Conservation (phyloP, 2,329 filamentous ascomycete species). For the Diaporthe eres region DNA sequence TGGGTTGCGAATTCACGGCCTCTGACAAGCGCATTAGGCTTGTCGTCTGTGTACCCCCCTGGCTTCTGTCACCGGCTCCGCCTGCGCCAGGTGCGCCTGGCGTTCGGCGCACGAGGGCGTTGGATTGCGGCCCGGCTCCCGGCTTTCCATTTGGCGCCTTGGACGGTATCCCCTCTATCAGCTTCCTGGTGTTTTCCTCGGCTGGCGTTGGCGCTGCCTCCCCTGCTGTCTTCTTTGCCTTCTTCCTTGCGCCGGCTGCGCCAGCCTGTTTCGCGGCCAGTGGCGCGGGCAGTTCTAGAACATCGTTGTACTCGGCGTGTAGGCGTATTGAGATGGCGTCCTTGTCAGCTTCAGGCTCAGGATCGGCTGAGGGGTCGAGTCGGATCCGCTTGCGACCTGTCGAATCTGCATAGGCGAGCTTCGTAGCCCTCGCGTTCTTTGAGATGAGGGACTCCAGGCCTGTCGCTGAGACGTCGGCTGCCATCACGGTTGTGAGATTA, state of each 20-base stretch:
- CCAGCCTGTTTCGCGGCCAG: conserved; percentile 85
- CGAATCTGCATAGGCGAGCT: conserved; percentile 55
- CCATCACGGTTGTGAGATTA: conserved; percentile 44
- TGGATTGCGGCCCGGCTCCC: conserved; percentile 48
- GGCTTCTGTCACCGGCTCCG: conserved; percentile 45
- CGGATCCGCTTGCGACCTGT: conserved; percentile 51
- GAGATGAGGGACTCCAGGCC: conserved; percentile 55
- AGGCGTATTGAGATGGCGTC: conserved; percentile 70
- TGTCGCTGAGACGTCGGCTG: conserved; percentile 50
- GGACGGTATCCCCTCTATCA: conserved; percentile 75
- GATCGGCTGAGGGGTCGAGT: conserved; percentile 53
- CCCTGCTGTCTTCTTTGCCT: conserved; percentile 67
- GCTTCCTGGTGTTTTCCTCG: conserved; percentile 69
- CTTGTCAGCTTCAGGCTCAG: conserved; percentile 57
- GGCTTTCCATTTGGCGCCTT: conserved; percentile 48
- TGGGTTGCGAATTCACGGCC: conserved; percentile 60
- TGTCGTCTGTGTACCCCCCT: conserved; percentile 54
- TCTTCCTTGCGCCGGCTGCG: conserved; percentile 72
- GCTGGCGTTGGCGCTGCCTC: conserved; percentile 49
- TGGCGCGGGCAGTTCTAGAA: conserved; percentile 81
- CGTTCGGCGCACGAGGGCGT: conserved; percentile 54
- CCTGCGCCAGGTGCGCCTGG: conserved; percentile 45
- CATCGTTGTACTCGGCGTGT: conserved; percentile 81
- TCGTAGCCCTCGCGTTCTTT: conserved; percentile 58
- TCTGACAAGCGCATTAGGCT: conserved; percentile 52